Base-by-base conservation (phyloP, 2,329 filamentous ascomycete genomes). In the Sporothrix brunneoviolacea region DNA sequence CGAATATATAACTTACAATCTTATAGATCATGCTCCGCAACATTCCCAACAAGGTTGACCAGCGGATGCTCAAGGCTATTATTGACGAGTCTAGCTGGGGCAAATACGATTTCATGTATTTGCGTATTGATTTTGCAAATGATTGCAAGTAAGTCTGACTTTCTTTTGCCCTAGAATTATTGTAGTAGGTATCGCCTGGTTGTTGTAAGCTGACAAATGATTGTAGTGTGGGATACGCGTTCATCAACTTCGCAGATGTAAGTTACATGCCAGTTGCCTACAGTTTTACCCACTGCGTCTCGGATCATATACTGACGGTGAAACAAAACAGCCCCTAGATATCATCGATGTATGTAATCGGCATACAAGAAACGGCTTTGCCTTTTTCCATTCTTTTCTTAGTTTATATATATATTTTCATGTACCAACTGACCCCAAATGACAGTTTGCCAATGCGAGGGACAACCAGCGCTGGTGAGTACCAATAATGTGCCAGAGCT, bases 191-290 rank as follows among this genome's bases (percentile, higher is more conserved):
- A 8, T 8, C 4, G 19, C 10, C 37, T 32, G 13, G 1, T 33
- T 24, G 10, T 18, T n/a, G 4, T 33, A 32, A 4, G 8, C 10
- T 8, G 28, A 39, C 10, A 8, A 66, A 55, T 57, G 64, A n/a
- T 49, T 47, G n/a, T n/a, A 95, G 90, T 64, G 91, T 97, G 52
- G 93, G 93, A 40, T 97, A 97, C 67, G 91, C 90, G 0, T 98
- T 97, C 68, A 89, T 98, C 70, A 96, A 98, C 68, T 96, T 97
- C 60, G 79, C 83, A 38, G 83, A 90, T 64, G 84, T 87, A 67
- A 78, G 83, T 63, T 8, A 1, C 24, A n/a, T 38, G 9, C 15
- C 24, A 19, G 6, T 37, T 22, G 36, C 19, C 18, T 13, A 2
- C 15, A n/a, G 8, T n/a, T 16, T 18, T 8, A 10, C 30, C 21